A percentile compares a stretch with the other conserved stretches of the same genome.
Conservation (phyloP, 1,284 basidiomycete species). For the Austroboletus novae-zelandiae region DNA sequence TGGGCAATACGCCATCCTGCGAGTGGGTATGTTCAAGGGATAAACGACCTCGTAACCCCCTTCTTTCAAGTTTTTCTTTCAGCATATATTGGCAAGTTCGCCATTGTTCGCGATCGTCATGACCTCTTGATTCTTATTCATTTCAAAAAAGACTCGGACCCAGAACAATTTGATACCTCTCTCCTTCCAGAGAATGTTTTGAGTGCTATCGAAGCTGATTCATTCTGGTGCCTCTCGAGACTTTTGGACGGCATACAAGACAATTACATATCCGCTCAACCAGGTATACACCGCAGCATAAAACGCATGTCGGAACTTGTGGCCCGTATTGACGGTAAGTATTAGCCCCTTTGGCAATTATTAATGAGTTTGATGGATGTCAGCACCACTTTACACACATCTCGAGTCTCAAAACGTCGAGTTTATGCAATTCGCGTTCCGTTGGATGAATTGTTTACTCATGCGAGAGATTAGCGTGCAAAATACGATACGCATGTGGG, state of each 20-base stretch:
- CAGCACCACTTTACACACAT: constrained; percentile 80
- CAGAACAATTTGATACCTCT: constrained; percentile 81
- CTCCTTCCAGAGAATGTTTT: constrained; percentile 69
- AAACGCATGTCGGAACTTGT: constrained; percentile 91
- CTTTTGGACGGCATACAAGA: constrained; percentile 95
- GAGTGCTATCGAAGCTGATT: constrained; percentile 89
- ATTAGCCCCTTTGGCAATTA: not conserved
- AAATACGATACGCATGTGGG: constrained; percentile 98
- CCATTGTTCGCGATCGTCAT: constrained; percentile 2
- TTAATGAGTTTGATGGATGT: not conserved
- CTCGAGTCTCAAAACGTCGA: constrained; percentile 89
- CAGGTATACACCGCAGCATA: constrained; percentile 90
- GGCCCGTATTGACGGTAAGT: constrained; percentile 82
- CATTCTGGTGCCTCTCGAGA: constrained; percentile 95
- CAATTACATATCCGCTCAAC: constrained; percentile 94
- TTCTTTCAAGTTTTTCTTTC: constrained; percentile 94
- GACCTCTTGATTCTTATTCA: constrained; percentile 5
- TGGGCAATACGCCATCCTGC: constrained; percentile 98
- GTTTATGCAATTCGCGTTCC: constrained; percentile 98
- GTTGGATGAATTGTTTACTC: constrained; percentile 98
- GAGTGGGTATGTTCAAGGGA: constrained; percentile 95
- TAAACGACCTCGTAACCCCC: constrained; percentile 94
- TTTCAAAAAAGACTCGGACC: constrained; percentile 69
- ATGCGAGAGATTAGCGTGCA: constrained; percentile 95
- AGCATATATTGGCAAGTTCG: constrained; percentile 77